phyloP scores from a whole-genome alignment of 352 stramenopile species.

The Globisporangium solare region DNA sequence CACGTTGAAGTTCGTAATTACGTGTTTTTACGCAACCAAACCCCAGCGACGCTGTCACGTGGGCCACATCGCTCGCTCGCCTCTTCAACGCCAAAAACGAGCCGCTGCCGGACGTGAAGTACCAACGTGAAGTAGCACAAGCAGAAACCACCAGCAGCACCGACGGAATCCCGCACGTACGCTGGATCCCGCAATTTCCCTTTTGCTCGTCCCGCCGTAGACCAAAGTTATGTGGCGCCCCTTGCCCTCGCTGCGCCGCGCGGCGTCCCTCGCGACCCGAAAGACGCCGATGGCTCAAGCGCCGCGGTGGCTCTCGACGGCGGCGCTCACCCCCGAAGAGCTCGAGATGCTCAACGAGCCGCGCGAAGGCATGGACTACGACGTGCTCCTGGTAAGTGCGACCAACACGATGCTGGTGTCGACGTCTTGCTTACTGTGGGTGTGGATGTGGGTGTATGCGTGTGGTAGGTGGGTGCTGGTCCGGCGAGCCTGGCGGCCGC shows the following conservation, averaged over 20 bases:
- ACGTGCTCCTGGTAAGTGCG: conserved; percentile 95
- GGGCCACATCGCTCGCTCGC: not conserved
- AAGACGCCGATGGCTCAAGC: conserved; percentile 3
- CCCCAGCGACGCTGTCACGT: not conserved
- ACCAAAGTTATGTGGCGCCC: conserved; percentile 7
- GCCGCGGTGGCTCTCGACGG: conserved; percentile 34
- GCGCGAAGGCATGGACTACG: conserved; percentile 96
- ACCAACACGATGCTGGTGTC: not conserved
- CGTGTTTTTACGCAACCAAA: not conserved
- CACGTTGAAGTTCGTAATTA: conserved; percentile 10
- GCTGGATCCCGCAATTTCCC: conserved; percentile 2
- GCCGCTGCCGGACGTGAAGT: conserved; percentile 3
- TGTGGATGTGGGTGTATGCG: not conserved
- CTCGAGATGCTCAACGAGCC: conserved; percentile 62
- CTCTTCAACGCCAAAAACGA: conserved; percentile 1
- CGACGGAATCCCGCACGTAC: conserved; percentile 5
- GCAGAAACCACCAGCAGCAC: not conserved
- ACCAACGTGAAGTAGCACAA: too few relatives aligned
- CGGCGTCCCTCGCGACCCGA: conserved; percentile 2
- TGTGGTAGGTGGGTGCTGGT: conserved; percentile 60
- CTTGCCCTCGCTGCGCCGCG: conserved; percentile 9
- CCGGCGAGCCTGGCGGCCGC: conserved; percentile 93
- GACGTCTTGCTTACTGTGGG: not conserved
- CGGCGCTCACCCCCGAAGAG: conserved; percentile 48
- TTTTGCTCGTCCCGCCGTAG: not conserved